Evolutionary conservation across 352 stramenopile species (phyloP), one percentile per base, ranked within the genome.

Genomic region (Phytophthora sp.): DNA sequence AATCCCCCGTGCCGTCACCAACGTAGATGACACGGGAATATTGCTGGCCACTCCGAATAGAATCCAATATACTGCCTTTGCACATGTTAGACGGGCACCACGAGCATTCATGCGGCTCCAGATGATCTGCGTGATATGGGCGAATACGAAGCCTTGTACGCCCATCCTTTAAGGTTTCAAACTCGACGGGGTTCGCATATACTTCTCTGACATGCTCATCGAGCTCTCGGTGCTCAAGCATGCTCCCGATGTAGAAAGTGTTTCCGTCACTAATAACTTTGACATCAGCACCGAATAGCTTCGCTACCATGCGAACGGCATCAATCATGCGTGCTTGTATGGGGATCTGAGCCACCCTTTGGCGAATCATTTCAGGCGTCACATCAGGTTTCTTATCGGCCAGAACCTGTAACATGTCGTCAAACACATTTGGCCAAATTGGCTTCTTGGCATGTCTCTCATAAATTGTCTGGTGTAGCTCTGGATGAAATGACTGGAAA

Each of bases 21-120:
- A 92, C 66, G 59, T 94, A 94, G 17, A 94, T 46, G 18, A 94
- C 70, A 13, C 73, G 69, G 6, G 77, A 48, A 48, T 77, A 89
- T 0, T 10, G 10, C 6, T 69, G 65, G 1, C 62, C 44, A 3
- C 24, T 49, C 13, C 70, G 77, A 61, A 94, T 78, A 0, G 56
- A 54, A n/a, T 92, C 78, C 31, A 94, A 50, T 15, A 92, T 89
- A 44, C 23, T 44, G 53, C 82, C 85, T 62, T 94, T 94, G 73
- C 86, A 94, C 80, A 91, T 91, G 59, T 92, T 91, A 18, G 69
- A 54, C 2, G 84, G 84, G n/a, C 86, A 94, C 45, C 68, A 62
- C 2, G 39, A 10, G 48, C 86, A 94, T 3, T 68, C 74, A 27
- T 89, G 84, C 0, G 78, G 76, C 34, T 67, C 38, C 10, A 75